phyloP scores from a whole-genome alignment of 768 basidiomycete genomes.

The Butyriboletus loyo region DNA sequence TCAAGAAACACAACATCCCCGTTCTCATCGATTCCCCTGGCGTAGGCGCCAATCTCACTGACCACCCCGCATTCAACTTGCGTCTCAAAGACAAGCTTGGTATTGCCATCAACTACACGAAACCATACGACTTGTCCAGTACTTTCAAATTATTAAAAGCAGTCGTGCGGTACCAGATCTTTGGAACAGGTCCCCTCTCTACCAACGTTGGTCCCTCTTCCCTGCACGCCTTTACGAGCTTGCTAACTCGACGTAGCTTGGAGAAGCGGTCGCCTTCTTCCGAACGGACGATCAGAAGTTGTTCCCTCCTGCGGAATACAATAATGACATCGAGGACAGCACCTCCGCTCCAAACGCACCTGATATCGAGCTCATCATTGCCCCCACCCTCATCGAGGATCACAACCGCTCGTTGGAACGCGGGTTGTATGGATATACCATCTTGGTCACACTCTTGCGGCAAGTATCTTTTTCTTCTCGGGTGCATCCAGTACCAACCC shows the following conservation, averaged over 20 bases:
- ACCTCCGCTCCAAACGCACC: slow-evolving; percentile 31
- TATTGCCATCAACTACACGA: slow-evolving; percentile 40
- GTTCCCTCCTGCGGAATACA: slow-evolving; percentile 31
- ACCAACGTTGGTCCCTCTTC: slow-evolving; percentile 43
- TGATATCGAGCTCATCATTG: slow-evolving; percentile 27
- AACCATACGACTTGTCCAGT: slow-evolving; percentile 19
- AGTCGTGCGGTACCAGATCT: slow-evolving; percentile 41
- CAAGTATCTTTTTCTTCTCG: slow-evolving; percentile 1
- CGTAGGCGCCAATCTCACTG: slow-evolving; percentile 71
- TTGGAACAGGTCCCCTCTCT: slow-evolving; percentile 48
- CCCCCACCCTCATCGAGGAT: background rate
- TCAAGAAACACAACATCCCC: slow-evolving; percentile 51
- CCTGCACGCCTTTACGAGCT: background rate
- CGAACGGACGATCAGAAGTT: slow-evolving; percentile 30
- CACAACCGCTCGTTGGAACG: background rate
- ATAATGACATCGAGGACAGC: slow-evolving; percentile 24
- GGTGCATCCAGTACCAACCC: background rate
- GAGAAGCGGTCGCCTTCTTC: slow-evolving; percentile 31
- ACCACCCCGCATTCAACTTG: slow-evolving; percentile 59
- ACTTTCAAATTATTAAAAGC: slow-evolving; percentile 31
- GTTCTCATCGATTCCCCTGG: slow-evolving; percentile 63
- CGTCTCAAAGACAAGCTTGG: slow-evolving; percentile 51
- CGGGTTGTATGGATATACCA: slow-evolving; percentile 16
- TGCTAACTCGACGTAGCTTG: slow-evolving; percentile 19
- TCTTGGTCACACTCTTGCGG: slow-evolving; percentile 26